Conservation (phyloP, 495 filamentous ascomycete genomes). For the Glutinoglossum americanum region DNA sequence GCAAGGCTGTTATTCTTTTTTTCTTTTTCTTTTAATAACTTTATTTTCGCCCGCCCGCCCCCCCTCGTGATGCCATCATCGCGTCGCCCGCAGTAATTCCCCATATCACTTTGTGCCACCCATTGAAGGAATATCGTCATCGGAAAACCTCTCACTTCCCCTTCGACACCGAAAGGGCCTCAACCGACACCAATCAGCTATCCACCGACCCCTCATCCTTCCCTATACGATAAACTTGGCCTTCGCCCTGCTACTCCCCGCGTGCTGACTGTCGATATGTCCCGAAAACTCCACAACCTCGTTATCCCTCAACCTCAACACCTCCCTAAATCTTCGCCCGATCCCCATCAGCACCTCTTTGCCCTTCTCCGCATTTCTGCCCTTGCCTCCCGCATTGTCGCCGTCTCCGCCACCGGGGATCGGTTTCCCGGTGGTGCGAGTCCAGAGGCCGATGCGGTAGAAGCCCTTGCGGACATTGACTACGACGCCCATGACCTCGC, state of each 20-base stretch:
- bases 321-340: conserved; percentile 75
- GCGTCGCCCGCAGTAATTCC: no score
- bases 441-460: conserved; percentile 89
- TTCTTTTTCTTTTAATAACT: no score
- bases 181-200: no score
- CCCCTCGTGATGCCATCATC: no score
- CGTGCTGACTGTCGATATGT: conserved; percentile 81
- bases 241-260: conserved; percentile 83
- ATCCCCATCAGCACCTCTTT: conserved; percentile 65
- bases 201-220: no score
- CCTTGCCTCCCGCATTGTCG: conserved; percentile 43
- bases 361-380: conserved; percentile 53
- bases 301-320: conserved; percentile 48
- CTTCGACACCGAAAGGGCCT: no score
- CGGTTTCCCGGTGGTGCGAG: conserved; percentile 68
- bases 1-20: no score
- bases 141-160: no score
- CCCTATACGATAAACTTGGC: no score
- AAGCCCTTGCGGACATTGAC: conserved; percentile 97
- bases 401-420: conserved; percentile 52
- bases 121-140: no score
- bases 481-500: conserved; percentile 97
- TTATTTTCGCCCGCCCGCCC: no score
- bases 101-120: no score
- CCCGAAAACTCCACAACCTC: conserved; percentile 87